Percentiles rank a stretch among this genome's conserved stretches.
These are phyloP conservation scores for Dillenia suffruticosa DNA, from an alignment of 164 flowering plant genomes.

Conservation along the genomic window DNA sequence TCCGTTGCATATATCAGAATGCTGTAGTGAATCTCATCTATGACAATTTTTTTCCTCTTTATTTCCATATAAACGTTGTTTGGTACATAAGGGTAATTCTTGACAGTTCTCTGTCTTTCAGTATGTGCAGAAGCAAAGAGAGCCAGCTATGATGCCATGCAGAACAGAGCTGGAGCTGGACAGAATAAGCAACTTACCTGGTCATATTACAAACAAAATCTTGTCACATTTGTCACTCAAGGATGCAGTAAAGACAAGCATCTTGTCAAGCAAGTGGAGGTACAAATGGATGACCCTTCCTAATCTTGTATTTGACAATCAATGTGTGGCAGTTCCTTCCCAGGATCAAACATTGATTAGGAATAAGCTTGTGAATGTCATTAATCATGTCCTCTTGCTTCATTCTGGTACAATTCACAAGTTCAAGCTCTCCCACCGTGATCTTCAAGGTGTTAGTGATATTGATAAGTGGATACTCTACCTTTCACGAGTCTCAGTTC, in stretches of 20 bases:
- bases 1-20: no score
- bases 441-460: conserved; percentile 30
- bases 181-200: conserved; percentile 43
- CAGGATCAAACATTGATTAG: conserved; percentile 28
- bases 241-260: conserved; percentile 56
- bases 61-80: no score
- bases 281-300: conserved; percentile 48
- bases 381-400: conserved; percentile 51
- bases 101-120: no score
- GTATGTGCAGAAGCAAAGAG: conserved; percentile 31
- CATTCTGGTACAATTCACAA: conserved; percentile 48
- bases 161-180: conserved; percentile 28
- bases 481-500: conserved; percentile 39
- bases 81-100: no score
- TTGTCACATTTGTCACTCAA: conserved; percentile 39
- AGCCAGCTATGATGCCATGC: conserved; percentile 22
- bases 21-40: no score
- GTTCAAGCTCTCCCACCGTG: conserved; percentile 44
- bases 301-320: conserved; percentile 42
- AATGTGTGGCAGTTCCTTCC: conserved; percentile 20
- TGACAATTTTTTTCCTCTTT: no score
- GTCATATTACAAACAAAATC: conserved; percentile 39
- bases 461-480: conserved; percentile 52
- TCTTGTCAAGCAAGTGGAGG: conserved; percentile 56
- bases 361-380: conserved; percentile 32